Percentiles rank a stretch among this genome's conserved stretches.
These are phyloP conservation scores for Acanthamoeba quina DNA, from an alignment of 208 protist genomes.

Conservation along the genomic window DNA sequence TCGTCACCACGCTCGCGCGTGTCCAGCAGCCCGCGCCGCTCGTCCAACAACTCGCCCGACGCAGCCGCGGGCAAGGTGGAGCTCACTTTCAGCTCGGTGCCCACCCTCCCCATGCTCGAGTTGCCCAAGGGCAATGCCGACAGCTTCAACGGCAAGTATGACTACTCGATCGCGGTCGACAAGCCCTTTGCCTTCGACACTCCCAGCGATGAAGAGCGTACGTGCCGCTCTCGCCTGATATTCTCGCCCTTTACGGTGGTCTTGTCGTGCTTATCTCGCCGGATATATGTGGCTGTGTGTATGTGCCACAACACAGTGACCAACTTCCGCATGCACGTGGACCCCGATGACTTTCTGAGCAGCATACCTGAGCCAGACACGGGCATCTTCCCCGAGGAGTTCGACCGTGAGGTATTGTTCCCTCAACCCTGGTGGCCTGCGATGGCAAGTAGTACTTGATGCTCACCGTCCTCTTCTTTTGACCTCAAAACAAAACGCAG, in stretches of 20 bases:
- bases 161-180: conserved; percentile 24
- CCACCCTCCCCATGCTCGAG: conserved; percentile 52
- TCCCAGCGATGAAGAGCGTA: conserved; percentile 10
- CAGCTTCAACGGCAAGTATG: conserved; percentile 21
- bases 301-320: not conserved
- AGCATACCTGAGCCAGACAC: conserved; percentile 23
- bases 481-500: not conserved
- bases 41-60: not conserved
- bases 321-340: conserved; percentile 6
- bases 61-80: not conserved
- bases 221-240: not conserved
- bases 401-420: conserved; percentile 2
- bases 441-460: not conserved
- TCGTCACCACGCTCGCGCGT: not conserved
- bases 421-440: not conserved
- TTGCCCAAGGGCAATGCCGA: conserved; percentile 3
- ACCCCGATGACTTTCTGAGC: conserved; percentile 40
- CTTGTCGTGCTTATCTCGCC: not conserved
- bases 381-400: conserved; percentile 51
- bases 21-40: not conserved
- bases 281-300: not conserved
- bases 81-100: conserved; percentile 43
- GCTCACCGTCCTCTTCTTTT: not conserved
- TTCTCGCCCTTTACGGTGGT: not conserved
- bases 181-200: conserved; percentile 36